Percentiles rank a stretch among this genome's conserved stretches.
Evolutionary conservation across 176 grass and related monocot genomes (phyloP).

Genomic region (Thinopyrum elongatum): DNA sequence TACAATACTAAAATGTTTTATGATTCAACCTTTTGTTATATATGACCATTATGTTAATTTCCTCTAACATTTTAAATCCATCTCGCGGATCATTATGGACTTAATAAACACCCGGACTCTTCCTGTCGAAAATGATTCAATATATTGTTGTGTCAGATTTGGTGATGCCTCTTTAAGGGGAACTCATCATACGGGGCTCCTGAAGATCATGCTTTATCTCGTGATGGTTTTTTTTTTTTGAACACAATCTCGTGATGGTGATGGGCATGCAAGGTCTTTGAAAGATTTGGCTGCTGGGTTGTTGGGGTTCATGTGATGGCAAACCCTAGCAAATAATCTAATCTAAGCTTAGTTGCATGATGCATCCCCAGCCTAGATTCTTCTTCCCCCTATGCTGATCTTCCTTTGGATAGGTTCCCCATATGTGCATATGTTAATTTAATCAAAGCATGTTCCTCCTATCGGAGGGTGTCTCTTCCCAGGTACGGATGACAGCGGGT

Average conservation of each 20-base stretch:
- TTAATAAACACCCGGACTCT: neutral
- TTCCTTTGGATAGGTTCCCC: constrained; percentile 44
- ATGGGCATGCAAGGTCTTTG: constrained; percentile 48
- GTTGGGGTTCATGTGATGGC: constrained; percentile 71
- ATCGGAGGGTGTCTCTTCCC: constrained; percentile 23
- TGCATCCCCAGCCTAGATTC: constrained; percentile 41
- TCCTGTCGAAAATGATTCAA: neutral
- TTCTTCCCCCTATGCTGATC: constrained; percentile 41
- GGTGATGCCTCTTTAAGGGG: constrained; percentile 53
- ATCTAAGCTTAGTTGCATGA: neutral
- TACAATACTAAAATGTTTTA: neutral
- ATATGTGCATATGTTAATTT: constrained; percentile 26
- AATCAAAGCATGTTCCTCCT: constrained; percentile 15
- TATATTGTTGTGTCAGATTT: constrained; percentile 12
- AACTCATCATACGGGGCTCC: constrained; percentile 46
- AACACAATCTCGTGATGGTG: constrained; percentile 40
- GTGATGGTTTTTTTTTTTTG: too few species aligned
- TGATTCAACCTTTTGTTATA: neutral
- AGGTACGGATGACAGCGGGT: constrained; percentile 21
- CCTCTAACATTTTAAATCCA: neutral
- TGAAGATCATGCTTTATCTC: constrained; percentile 45
- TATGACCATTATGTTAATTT: neutral
- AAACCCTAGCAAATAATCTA: constrained; percentile 38
- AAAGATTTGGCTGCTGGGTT: constrained; percentile 60
- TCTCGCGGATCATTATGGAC: neutral